phyloP scores from a whole-genome alignment of 768 basidiomycete genomes.

The Hemileccinum rubropunctum region DNA sequence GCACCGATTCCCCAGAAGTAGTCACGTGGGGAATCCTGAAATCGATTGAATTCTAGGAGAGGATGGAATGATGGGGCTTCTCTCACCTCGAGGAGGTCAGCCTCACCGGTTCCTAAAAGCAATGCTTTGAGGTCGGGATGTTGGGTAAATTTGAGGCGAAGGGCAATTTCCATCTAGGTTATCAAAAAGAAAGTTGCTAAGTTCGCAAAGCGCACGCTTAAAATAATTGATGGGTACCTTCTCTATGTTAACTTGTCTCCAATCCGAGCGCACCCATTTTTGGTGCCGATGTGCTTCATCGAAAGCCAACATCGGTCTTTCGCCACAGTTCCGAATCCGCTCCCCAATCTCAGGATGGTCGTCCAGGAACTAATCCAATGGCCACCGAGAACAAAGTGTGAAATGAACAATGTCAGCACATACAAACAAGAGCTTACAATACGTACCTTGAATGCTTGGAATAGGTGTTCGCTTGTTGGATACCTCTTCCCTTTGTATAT shows the following conservation, averaged over 20 bases:
- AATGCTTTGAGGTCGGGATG: slow-evolving; percentile 56
- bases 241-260: slow-evolving; percentile 66
- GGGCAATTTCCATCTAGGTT: slow-evolving; percentile 59
- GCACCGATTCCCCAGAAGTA: slow-evolving; percentile 76
- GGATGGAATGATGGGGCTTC: not conserved
- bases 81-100: slow-evolving; percentile 64
- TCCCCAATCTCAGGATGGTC: slow-evolving; percentile 63
- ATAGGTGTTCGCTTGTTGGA: slow-evolving; percentile 76
- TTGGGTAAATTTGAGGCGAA: slow-evolving; percentile 71
- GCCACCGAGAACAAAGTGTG: not conserved
- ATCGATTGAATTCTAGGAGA: not conserved
- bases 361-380: slow-evolving; percentile 49
- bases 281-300: slow-evolving; percentile 65
- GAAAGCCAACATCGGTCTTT: slow-evolving; percentile 60
- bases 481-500: slow-evolving; percentile 60
- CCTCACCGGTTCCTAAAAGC: slow-evolving; percentile 63
- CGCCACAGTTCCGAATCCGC: slow-evolving; percentile 62
- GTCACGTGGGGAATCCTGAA: slow-evolving; percentile 70
- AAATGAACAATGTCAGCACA: not conserved
- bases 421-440: not conserved
- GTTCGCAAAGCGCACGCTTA: not conserved
- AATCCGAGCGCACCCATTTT: slow-evolving; percentile 59
- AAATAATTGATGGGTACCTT: slow-evolving; percentile 40
- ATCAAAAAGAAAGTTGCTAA: not conserved
- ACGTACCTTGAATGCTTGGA: slow-evolving; percentile 68